Conservation (phyloP, 768 basidiomycete species). For the Auriscalpium vulgare region DNA sequence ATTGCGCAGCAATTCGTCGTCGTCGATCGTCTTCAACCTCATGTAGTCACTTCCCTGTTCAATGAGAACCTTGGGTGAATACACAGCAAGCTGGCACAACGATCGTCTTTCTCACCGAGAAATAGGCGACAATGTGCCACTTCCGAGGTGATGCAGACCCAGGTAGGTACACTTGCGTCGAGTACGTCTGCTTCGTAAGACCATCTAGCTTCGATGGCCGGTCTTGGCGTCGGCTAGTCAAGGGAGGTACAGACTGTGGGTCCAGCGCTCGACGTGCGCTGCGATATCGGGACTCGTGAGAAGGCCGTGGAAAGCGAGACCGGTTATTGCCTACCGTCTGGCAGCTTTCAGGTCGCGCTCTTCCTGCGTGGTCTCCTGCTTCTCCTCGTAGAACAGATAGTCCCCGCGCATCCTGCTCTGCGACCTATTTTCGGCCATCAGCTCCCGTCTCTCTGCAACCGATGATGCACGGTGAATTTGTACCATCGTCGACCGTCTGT, state of each 20-base stretch:
- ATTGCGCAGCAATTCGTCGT: constrained; percentile 64
- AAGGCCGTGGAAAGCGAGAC: background rate
- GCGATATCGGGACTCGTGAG: background rate
- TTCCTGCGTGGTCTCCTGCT: constrained; percentile 72
- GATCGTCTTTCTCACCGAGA: constrained; percentile 42
- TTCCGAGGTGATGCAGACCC: constrained; percentile 51
- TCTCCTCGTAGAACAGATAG: constrained; percentile 80
- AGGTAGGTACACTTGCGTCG: constrained; percentile 62
- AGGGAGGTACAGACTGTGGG: constrained; percentile 47
- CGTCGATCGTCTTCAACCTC: constrained; percentile 63
- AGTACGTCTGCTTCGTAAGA: constrained; percentile 83
- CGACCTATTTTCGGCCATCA: constrained; percentile 41
- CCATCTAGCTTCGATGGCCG: constrained; percentile 72
- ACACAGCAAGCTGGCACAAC: background rate
- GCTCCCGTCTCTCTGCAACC: background rate
- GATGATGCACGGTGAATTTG: constrained; percentile 3
- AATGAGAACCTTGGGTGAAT: constrained; percentile 2
- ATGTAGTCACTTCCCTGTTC: constrained; percentile 61
- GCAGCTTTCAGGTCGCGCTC: constrained; percentile 75
- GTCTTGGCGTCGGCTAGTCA: constrained; percentile 65
- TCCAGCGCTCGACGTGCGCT: constrained; percentile 56
- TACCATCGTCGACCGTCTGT: constrained; percentile 78
- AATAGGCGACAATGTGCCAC: constrained; percentile 84
- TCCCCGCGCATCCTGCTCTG: constrained; percentile 81
- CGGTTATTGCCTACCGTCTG: constrained; percentile 43